Evolutionary conservation across 163 green algal species (phyloP), one percentile per base, ranked within the genome.

Genomic region (Volvox carteri): DNA sequence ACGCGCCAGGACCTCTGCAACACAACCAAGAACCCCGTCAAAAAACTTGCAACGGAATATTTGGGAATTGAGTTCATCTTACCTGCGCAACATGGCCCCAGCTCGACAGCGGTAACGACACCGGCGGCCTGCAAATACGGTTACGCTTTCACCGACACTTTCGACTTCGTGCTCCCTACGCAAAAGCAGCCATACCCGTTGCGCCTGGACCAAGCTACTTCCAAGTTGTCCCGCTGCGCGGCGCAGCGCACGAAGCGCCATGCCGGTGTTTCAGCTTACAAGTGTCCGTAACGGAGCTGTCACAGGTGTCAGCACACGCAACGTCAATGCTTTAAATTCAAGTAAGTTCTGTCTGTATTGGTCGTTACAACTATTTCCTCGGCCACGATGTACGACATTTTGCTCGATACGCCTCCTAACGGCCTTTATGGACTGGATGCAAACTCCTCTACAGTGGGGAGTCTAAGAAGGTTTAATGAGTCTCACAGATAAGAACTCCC

Each of bases 201-300:
- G 80, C 21, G 83, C 83, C 46, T 88, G 83, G 9, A 48, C 50
- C 68, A 88, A 74, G 68, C 23, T 83, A 58, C 68, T 60, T 14
- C 68, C 83, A 35, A 88, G 83, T n/a, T 88, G 83, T 14, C 83
- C 83, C 11, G 83, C 83, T 1, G 68, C 68, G 50, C 83, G 83
- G 37, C 83, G 50, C 68, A 88, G 52, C 48, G 70, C 68, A 42
- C 83, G 67, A 48, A 88, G 83, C 50, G 83, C 83, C 83, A 88
- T 88, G 65, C 75, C 75, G 73, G 41, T 80, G 73, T 80, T 80
- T 65, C 73, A 44, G 44, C 30, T 65, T 44, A 44, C 46, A 48
- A 19, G 30, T 75, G 33, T 75, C 65, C 30, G 65, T 75, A 46
- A 21, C 33, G 46, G 3, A 39, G n/a, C 60, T 39, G n/a, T 39